Evolutionary conservation across 139 green algal species (phyloP), one percentile per base, ranked within the genome.

Genomic region (Picochlorum sp.): DNA sequence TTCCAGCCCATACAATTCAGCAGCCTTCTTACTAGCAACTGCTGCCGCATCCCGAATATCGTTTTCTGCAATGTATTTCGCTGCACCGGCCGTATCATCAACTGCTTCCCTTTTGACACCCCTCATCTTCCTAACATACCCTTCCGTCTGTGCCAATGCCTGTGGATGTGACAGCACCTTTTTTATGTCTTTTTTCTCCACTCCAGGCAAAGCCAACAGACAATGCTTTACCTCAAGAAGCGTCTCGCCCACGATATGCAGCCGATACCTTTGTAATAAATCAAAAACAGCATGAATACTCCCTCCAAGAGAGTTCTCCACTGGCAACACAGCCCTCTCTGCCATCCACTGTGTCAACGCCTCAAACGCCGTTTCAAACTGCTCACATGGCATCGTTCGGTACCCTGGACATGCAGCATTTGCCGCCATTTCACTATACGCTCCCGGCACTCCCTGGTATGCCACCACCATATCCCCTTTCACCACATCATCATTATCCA

Each of bases 311-410:
- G 70, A 85, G 73, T 94, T 93, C 64, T 94, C 83, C 18, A 94
- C 75, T 3, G 85, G 83, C 31, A 94, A 69, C 30, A 90, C 79
- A 2, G 82, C 85, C 7, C 74, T 55, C 32, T 91, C 84, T 1
- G 80, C 79, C 47, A 77, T 70, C 76, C 70, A 89, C 69, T 85
- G 68, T 13, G 50, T 52, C 33, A 79, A 30, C 5, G 81, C 83
- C 69, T 95, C 82, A 65, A 96, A 97, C 3, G 90, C 89, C 6
- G 84, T 78, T 59, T 98, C 92, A 53, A 98, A 98, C 71, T 96
- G 84, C 26, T 91, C 83, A 57, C 90, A 97, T 5, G 92, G 88
- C 33, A 96, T 44, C 10, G 86, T 77, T 37, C 89, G 76, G 30
- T 70, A 81, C 7, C 78, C 80, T 0, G 87, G 81, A 68, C 86